A percentile compares a stretch with the other conserved stretches of the same genome.
Conservation (phyloP, 192 early-diverging fungal genomes). For the Coemansia guatemalensis region DNA sequence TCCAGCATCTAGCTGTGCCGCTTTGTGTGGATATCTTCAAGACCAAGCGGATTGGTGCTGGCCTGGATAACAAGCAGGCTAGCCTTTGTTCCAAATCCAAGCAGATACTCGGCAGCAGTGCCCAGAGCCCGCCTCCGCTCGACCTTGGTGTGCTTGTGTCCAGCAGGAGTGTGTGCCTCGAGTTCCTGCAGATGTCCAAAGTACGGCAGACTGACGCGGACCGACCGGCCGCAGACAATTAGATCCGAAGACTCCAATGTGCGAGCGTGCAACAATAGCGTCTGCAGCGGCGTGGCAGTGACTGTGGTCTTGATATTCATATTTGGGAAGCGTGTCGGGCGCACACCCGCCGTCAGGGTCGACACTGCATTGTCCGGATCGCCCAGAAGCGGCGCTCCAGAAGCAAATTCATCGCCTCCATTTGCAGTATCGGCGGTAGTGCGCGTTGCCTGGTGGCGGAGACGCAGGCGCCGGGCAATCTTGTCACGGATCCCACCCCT, state of each 20-base stretch:
- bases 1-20: not conserved
- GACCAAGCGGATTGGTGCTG: conserved; percentile 11
- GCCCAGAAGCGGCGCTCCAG: conserved; percentile 1
- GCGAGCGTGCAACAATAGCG: conserved; percentile 34
- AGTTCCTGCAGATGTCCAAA: conserved; percentile 34
- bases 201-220: conserved; percentile 23
- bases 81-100: conserved; percentile 45
- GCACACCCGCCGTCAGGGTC: conserved; percentile 16
- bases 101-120: conserved; percentile 35
- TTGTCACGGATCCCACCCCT: conserved; percentile 22
- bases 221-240: conserved; percentile 43
- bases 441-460: conserved; percentile 21
- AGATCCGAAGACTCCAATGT: conserved; percentile 20
- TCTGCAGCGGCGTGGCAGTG: conserved; percentile 44
- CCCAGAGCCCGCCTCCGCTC: conserved; percentile 47
- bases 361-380: not conserved
- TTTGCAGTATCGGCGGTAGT: conserved; percentile 2
- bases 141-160: conserved; percentile 26
- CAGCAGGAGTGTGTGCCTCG: conserved; percentile 7
- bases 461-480: conserved; percentile 35
- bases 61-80: conserved; percentile 55
- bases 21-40: not conserved
- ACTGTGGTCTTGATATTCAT: conserved; percentile 34
- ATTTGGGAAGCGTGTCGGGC: conserved; percentile 36
- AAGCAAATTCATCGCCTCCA: not conserved